Base-by-base conservation (phyloP, 1,284 basidiomycete genomes). In the Tilletia horrida region DNA sequence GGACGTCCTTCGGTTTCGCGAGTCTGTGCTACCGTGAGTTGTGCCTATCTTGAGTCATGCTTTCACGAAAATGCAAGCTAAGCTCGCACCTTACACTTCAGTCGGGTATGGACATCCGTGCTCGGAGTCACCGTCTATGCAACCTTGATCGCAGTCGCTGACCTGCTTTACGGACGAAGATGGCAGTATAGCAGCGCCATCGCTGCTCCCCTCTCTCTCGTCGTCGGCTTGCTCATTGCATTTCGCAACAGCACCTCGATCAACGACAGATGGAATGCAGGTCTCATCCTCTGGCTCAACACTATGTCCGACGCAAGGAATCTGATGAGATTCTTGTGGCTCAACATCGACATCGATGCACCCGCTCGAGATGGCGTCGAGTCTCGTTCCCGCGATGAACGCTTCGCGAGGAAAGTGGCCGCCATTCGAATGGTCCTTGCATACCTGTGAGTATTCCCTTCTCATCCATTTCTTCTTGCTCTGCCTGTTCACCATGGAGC, bases 131-230 rank as follows among this genome's bases (percentile, higher is more conserved):
- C 91, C 0, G 67, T 91, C 14, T 92, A 90, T 73, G 87, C 92
- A 1, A 77, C 78, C 1, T 71, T 73, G 21, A 77, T 85, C 14
- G 85, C 90, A 21, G 86, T 86, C 21, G 89, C 88, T 80, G 85
- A 85, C 31, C 85, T 85, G 78, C 83, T 84, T 8, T 83, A 82
- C 67, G 89, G 88, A 0, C 84, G 86, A 64, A 78, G 83, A 29
- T 82, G 91, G 63, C 83, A 84, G 25, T 83, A 90, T 65, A 86
- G 89, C 8, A 91, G 90, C 79, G 87, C 88, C 4, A 87, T 92
- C 72, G 88, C 93, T 3, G 92, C 92, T 1, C 83, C 95, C 59
- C 85, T 95, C 27, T 91, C 91, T 7, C 91, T 96, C 16, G 93
- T 95, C 71, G 93, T 94, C 70, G 85, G 91, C 82, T 65, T 73